A percentile compares a stretch with the other conserved stretches of the same genome.
These are phyloP conservation scores for Gardenia jasminoides DNA, from an alignment of 257 asterid genomes.

Conservation along the genomic window DNA sequence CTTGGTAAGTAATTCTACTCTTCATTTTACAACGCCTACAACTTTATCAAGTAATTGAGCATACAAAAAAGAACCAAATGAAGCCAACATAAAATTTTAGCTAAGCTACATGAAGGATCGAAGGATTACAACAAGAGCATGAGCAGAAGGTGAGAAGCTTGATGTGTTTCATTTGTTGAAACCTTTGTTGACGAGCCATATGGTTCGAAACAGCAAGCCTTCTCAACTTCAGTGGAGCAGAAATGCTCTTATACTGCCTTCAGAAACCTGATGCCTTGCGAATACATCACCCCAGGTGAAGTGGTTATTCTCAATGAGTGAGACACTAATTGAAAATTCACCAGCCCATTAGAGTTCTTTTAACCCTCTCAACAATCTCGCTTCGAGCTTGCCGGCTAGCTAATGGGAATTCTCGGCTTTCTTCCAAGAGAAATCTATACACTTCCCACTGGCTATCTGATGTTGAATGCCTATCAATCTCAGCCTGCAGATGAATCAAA, in stretches of 20 bases:
- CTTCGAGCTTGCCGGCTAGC: constrained; percentile 34
- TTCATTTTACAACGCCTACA: background rate
- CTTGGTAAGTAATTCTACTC: background rate
- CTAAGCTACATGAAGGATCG: background rate
- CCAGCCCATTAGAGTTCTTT: constrained; percentile 48
- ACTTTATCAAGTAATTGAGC: background rate
- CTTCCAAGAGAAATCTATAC: constrained; percentile 46
- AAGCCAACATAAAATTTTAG: background rate
- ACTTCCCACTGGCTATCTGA: constrained; percentile 54
- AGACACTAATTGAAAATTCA: constrained; percentile 18
- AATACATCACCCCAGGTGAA: background rate
- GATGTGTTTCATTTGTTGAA: background rate
- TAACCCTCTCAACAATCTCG: constrained; percentile 38
- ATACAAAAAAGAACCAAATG: background rate
- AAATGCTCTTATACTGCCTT: background rate
- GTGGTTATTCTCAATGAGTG: background rate
- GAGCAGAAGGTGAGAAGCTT: background rate
- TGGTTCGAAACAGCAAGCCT: background rate
- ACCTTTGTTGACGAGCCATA: background rate
- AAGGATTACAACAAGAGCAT: constrained; percentile 7
- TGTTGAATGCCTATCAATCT: constrained; percentile 43
- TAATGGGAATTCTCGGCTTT: constrained; percentile 38
- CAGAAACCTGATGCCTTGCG: background rate
- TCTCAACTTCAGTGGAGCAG: background rate
- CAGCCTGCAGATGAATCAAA: constrained; percentile 38